phyloP scores from a whole-genome alignment of 768 basidiomycete species.

The Boletus bicolor region DNA sequence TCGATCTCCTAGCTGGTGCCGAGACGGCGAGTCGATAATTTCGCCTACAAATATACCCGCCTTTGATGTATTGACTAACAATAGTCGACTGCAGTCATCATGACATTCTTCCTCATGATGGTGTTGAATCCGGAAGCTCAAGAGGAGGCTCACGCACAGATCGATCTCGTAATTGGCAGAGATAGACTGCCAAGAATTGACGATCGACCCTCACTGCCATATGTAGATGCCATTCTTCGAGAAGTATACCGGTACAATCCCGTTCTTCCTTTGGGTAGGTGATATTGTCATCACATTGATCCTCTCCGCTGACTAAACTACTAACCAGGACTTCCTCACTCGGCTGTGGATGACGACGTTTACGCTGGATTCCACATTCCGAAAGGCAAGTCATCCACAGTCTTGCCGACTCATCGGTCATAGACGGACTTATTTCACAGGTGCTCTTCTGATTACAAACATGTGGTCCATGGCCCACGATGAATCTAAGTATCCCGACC shows the following conservation, averaged over 20 bases:
- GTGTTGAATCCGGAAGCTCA: conserved; percentile 4
- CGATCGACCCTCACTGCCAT: conserved; percentile 5
- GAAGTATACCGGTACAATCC: conserved; percentile 5
- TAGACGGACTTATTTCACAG: neutral
- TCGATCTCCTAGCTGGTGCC: neutral
- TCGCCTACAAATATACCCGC: no score
- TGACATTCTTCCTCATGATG: conserved; percentile 12
- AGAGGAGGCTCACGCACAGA: conserved; percentile 13
- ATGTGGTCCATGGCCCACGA: conserved; percentile 8
- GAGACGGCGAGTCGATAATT: conserved; percentile 4
- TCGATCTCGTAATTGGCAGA: conserved; percentile 6
- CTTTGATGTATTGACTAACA: neutral
- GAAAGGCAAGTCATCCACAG: neutral
- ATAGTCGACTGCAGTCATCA: neutral
- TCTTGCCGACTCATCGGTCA: no score
- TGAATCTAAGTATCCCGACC: conserved; percentile 4
- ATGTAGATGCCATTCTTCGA: conserved; percentile 4
- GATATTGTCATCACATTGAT: neutral
- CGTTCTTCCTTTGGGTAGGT: conserved; percentile 7
- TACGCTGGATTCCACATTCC: conserved; percentile 12
- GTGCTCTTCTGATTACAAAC: conserved; percentile 2
- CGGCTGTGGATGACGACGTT: conserved; percentile 1
- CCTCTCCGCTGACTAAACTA: neutral
- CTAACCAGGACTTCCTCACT: conserved; percentile 2
- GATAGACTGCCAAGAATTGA: conserved; percentile 5